A percentile compares a stretch with the other conserved stretches of the same genome.
These are phyloP conservation scores for Piper betle DNA, from an alignment of 164 flowering plant genomes.

Conservation along the genomic window DNA sequence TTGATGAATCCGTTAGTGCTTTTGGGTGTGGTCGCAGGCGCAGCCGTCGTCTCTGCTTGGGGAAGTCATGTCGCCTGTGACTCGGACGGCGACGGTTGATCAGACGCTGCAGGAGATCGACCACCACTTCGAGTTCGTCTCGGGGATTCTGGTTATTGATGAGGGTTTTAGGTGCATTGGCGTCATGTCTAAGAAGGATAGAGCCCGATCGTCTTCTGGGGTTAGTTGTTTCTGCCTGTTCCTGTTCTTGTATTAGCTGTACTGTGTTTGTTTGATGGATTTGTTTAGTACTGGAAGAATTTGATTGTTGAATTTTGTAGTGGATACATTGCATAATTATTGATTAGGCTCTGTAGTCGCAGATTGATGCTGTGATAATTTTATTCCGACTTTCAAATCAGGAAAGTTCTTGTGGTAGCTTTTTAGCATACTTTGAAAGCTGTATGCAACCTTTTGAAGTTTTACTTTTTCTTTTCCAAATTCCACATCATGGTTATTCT, in stretches of 20 bases:
- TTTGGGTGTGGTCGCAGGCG: conserved; percentile 5
- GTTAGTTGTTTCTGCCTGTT: conserved; percentile 5
- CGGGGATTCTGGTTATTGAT: conserved; percentile 16
- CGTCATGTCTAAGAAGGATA: conserved; percentile 17
- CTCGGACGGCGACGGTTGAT: conserved; percentile 15
- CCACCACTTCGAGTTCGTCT: conserved; percentile 18
- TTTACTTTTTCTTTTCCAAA: too few relatives aligned
- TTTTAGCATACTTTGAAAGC: too few relatives aligned
- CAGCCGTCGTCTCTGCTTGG: conserved; percentile 19
- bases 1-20: not conserved
- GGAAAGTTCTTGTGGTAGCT: too few relatives aligned
- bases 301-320: too few relatives aligned
- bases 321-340: too few relatives aligned
- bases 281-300: too few relatives aligned
- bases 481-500: too few relatives aligned
- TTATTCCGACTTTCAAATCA: too few relatives aligned
- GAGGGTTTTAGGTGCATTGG: conserved; percentile 11
- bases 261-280: too few relatives aligned
- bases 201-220: conserved; percentile 6
- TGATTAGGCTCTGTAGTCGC: too few relatives aligned
- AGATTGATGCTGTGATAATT: too few relatives aligned
- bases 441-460: too few relatives aligned
- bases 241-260: not conserved
- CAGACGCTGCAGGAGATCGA: conserved; percentile 20
- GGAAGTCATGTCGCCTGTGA: conserved; percentile 17